Percentiles rank a stretch among this genome's conserved stretches.
phyloP scores from a whole-genome alignment of 257 asterid genomes.

The Ilex asprella region DNA sequence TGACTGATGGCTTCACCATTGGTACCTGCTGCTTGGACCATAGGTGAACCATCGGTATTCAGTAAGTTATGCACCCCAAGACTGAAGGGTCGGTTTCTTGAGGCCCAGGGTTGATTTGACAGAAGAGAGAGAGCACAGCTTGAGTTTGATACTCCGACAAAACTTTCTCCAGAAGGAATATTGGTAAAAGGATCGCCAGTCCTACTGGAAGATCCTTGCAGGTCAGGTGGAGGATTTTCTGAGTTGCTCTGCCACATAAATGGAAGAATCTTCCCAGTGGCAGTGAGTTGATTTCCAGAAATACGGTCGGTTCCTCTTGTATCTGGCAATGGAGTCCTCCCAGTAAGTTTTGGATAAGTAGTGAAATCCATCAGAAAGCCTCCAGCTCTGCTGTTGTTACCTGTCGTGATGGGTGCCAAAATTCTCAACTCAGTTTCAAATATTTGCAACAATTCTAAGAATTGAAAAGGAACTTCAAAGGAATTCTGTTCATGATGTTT shows the following conservation, averaged over 20 bases:
- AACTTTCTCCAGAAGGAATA: slow-evolving; percentile 45
- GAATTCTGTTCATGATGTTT: slow-evolving; percentile 12
- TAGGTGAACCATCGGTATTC: slow-evolving; percentile 23
- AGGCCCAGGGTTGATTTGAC: slow-evolving; percentile 85
- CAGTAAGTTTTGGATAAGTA: slow-evolving; percentile 31
- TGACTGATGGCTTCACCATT: slow-evolving; percentile 33
- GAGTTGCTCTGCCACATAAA: slow-evolving; percentile 54
- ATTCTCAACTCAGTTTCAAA: not conserved
- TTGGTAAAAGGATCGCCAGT: slow-evolving; percentile 29
- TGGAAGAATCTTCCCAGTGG: slow-evolving; percentile 33
- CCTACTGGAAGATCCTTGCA: slow-evolving; percentile 35
- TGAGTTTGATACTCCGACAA: slow-evolving; percentile 46
- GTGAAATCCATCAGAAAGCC: slow-evolving; percentile 74
- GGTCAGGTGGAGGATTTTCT: slow-evolving; percentile 33
- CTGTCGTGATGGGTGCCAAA: slow-evolving; percentile 33
- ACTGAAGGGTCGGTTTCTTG: slow-evolving; percentile 45
- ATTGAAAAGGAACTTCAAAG: not conserved
- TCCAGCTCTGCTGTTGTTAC: slow-evolving; percentile 43
- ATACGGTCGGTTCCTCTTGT: slow-evolving; percentile 29
- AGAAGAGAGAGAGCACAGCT: slow-evolving; percentile 97
- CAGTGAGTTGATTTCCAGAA: slow-evolving; percentile 29
- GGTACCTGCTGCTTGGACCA: slow-evolving; percentile 41
- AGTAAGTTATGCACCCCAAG: slow-evolving; percentile 36
- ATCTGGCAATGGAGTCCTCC: slow-evolving; percentile 42
- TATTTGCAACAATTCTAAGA: not conserved